phyloP scores from a whole-genome alignment of 768 basidiomycete species.

The Lactarius tabidus region DNA sequence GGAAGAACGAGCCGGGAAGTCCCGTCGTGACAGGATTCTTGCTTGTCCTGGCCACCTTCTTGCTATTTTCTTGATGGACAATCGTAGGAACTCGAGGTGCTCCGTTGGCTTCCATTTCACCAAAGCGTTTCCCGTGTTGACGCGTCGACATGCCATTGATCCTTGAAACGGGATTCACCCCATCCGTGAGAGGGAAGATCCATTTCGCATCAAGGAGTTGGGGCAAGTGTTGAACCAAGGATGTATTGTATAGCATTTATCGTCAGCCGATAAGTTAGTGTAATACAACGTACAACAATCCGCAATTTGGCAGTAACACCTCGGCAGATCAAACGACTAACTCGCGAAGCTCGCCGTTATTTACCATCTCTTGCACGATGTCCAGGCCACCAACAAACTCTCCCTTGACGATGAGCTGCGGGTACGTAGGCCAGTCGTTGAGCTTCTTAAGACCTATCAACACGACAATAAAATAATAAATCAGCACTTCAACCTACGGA shows the following conservation, averaged over 20 bases:
- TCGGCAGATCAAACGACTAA: constrained; percentile 12
- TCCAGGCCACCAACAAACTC: constrained; percentile 96
- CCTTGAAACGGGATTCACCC: too few species aligned
- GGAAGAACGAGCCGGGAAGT: too few species aligned
- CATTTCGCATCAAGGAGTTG: not conserved
- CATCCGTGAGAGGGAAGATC: not conserved
- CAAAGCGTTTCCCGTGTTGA: too few species aligned
- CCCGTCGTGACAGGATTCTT: too few species aligned
- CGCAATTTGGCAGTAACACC: not conserved
- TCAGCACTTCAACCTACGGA: not conserved
- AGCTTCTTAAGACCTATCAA: constrained; percentile 48
- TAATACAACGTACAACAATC: not conserved
- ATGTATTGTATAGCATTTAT: not conserved
- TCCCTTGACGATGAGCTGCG: constrained; percentile 74
- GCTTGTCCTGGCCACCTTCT: too few species aligned
- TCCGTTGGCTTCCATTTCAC: too few species aligned
- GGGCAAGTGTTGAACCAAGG: not conserved
- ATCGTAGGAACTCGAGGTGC: too few species aligned
- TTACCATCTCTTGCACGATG: constrained; percentile 84
- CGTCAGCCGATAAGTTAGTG: not conserved
- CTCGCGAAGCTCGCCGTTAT: constrained; percentile 71
- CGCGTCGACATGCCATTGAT: too few species aligned
- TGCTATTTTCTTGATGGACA: too few species aligned
- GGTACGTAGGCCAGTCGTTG: constrained; percentile 63
- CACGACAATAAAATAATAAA: constrained; percentile 1